A percentile compares a stretch with the other conserved stretches of the same genome.
phyloP scores from a whole-genome alignment of 257 asterid genomes.

The Eustoma russellianum region DNA sequence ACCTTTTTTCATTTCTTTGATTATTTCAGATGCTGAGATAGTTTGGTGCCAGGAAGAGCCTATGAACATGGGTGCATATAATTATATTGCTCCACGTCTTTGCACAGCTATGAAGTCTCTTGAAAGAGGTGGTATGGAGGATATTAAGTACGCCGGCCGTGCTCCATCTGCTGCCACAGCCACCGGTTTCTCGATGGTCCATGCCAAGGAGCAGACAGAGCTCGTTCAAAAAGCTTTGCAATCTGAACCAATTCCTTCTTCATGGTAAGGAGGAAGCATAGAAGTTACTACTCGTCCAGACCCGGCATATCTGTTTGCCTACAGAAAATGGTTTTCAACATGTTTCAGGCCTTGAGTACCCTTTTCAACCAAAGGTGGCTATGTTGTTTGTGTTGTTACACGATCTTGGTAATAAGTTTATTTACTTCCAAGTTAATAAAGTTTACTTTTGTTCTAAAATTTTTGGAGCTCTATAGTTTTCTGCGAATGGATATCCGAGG shows the following conservation, averaged over 20 bases:
- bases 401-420: too few species aligned
- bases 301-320: too few species aligned
- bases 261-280: too few species aligned
- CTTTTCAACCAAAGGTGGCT: too few species aligned
- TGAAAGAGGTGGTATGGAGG: slow-evolving; percentile 50
- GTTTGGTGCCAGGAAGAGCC: slow-evolving; percentile 90
- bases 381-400: too few species aligned
- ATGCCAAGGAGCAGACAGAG: slow-evolving; percentile 56
- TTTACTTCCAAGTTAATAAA: too few species aligned
- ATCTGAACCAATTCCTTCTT: slow-evolving; percentile 35
- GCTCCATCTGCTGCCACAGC: slow-evolving; percentile 93
- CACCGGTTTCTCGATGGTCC: slow-evolving; percentile 66
- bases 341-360: too few species aligned
- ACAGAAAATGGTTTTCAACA: too few species aligned
- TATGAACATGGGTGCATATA: slow-evolving; percentile 70
- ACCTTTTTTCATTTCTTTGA: background rate
- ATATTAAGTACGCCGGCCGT: slow-evolving; percentile 72
- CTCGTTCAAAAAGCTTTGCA: slow-evolving; percentile 66
- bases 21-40: slow-evolving; percentile 47
- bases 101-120: slow-evolving; percentile 22
- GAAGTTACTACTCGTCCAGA: too few species aligned
- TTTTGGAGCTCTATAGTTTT: too few species aligned
- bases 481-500: too few species aligned
- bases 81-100: slow-evolving; percentile 22
- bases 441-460: too few species aligned